Evolutionary conservation across 129 eudicot genomes (phyloP), one percentile per base, ranked within the genome.

Genomic region (Artemisia annua): DNA sequence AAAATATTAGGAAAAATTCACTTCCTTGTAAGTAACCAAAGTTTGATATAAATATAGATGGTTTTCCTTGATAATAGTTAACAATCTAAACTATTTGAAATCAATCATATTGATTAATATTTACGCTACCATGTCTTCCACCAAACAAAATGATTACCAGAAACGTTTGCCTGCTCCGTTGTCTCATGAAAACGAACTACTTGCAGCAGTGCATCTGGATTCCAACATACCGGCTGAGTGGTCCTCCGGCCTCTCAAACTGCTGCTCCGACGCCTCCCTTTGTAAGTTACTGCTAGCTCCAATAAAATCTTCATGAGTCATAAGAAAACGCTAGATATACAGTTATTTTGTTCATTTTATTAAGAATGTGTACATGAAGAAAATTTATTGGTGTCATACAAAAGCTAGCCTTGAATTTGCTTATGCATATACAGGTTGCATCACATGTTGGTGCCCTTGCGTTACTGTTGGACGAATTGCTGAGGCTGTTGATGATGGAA

Each of bases 371-470:
- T 32, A 35, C 9, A 35, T 35, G 44, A 35, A 35, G 44, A 5
- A 5, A 35, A 7, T 0, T 35, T 5, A 35, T 35, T 35, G 44
- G 53, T 14, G 18, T 17, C 14, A 65, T 65, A 65, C 15, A 65
- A 11, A 65, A 43, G 0, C 11, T n/a, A 26, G 53, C 8, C 18
- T 43, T 65, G 1, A 16, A 15, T 5, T 14, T 63, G 2, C 44
- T 18, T 46, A 5, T 39, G 56, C n/a, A n/a, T 46, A 4, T 72
- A 15, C 81, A 88, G 95, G 90, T 75, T 83, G 86, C 74, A 13
- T 80, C 49, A 88, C 95, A 60, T 81, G 57, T 10, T 81, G 88
- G 80, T 88, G 87, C 35, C 95, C 95, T 2, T 88, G 88, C 78
- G 66, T 85, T 28, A 85, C 91, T 7, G 73, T 83, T 7, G 91